Evolutionary conservation across 1,139 yeast species (phyloP), one percentile per base, ranked within the genome.

Genomic region (Kodamaea sp.): DNA sequence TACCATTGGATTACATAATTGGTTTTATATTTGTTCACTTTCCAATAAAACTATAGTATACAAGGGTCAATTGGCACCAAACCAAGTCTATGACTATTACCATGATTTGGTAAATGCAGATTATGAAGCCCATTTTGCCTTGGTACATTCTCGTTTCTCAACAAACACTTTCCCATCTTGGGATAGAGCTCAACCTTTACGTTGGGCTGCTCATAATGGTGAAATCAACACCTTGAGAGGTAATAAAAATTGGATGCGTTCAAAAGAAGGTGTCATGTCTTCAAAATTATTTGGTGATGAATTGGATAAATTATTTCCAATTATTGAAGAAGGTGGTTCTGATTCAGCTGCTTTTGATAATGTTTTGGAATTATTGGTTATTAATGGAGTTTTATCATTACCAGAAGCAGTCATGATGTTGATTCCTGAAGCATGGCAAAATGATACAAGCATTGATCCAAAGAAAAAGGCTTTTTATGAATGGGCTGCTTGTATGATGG

Each of bases 401-500:
- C 98, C 97, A 10, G 98, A 92, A 66, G 97, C 97, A 8, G 89
- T 92, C 50, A 92, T 92, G 97, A 67, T 92, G 68, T 75, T 92
- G 76, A 90, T 92, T 48, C 98, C 98, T 31, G 98, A 92, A 66
- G 97, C 97, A 3, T 90, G 97, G 95, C 97, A 90, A 63, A 85
- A 86, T 60, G 92, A 89, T 64, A 67, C 70, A 42, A 64, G 75
- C 48, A 89, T 90, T 82, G 96, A 90, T 62, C 88, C 95, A 40
- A 83, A 84, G 60, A 86, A 89, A 70, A 81, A 78, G 56, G 97
- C 97, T 0, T 92, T 94, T 65, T 92, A 90, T 67, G 97, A 92
- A 65, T 92, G 98, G 98, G 97, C 97, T 36, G 96, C 98, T 11
- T 89, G 97, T 68, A 70, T 90, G 52, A 92, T 92, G 97, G 98